These are phyloP conservation scores for Incumbomyces delicatus DNA, from an alignment of 2,329 filamentous ascomycete species.

Conservation along the genomic window DNA sequence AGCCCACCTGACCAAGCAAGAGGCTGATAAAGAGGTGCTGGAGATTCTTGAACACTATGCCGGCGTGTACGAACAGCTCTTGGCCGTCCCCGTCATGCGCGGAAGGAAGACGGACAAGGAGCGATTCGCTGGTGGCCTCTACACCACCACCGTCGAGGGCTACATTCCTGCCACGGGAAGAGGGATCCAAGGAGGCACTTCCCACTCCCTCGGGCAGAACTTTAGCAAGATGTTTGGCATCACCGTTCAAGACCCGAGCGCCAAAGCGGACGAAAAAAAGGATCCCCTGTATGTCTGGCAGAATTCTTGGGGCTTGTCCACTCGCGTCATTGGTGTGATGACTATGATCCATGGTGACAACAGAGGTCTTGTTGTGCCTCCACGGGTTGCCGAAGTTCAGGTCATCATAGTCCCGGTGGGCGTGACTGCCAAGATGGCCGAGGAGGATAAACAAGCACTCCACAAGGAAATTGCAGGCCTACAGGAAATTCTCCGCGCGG, in stretches of 20 bases:
- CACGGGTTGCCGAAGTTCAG: conserved; percentile 78
- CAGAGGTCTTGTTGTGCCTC: conserved; percentile 87
- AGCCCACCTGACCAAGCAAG: conserved; percentile 75
- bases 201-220: conserved; percentile 91
- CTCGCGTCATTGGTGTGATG: conserved; percentile 96
- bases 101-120: conserved; percentile 95
- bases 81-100: conserved; percentile 89
- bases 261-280: conserved; percentile 56
- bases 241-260: conserved; percentile 80
- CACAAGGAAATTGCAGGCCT: conserved; percentile 67
- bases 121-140: conserved; percentile 93
- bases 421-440: conserved; percentile 74
- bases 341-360: conserved; percentile 96
- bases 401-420: conserved; percentile 84
- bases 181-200: conserved; percentile 93
- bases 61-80: conserved; percentile 80
- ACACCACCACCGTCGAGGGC: conserved; percentile 92
- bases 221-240: conserved; percentile 99
- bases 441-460: conserved; percentile 68
- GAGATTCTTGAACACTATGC: conserved; percentile 92
- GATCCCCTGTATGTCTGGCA: conserved; percentile 78
- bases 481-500: conserved; percentile 57
- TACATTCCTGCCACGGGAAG: conserved; percentile 94
- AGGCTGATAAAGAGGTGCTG: conserved; percentile 74
- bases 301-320: conserved; percentile 97